Evolutionary conservation across 176 grass and related monocot species (phyloP), one percentile per base, ranked within the genome.

Genomic region (Aegilops sharonensis): DNA sequence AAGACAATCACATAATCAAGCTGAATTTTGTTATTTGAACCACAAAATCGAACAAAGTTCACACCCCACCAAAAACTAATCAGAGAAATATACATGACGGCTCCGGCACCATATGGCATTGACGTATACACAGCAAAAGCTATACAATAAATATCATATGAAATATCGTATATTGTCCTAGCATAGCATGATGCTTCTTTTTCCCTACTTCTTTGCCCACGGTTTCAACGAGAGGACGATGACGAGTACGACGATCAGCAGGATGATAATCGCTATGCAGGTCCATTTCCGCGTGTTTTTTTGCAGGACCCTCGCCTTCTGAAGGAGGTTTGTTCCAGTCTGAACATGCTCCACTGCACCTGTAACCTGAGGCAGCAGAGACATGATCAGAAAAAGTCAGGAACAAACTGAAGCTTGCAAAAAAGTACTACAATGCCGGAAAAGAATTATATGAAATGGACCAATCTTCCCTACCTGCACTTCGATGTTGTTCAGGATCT

Each of bases 221-320:
- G 93, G 96, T 68, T 88, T 92, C 12, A 98, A 5, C 5, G 79
- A 47, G 32, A 89, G 73, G 69, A 98, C 30, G 45, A 95, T 3
- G 20, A 92, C 10, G 20, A 91, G 70, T 14, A 88, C 23, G 60
- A 94, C 84, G 68, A 94, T 29, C 32, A 98, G 86, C 20, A 98
- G 75, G 17, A 98, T 48, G 73, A 94, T 79, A 17, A 95, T 95
- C 21, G 39, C 88, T 24, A 91, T 75, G 82, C 91, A 98, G 21
- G 86, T 84, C 69, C 96, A 95, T 88, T 98, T 98, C 5, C 96
- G 88, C 1, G 90, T 52, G 89, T 86, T 98, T 48, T 94, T 94
- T 59, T 95, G 93, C 17, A 87, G 74, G 71, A 24, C 85, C 45
- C 75, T 98, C 2, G 93, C 90, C 81, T 92, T 92, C 45, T 62